Percentiles rank a stretch among this genome's conserved stretches.
Conservation (phyloP, 164 flowering plant species). For the Chimonanthus praecox region DNA sequence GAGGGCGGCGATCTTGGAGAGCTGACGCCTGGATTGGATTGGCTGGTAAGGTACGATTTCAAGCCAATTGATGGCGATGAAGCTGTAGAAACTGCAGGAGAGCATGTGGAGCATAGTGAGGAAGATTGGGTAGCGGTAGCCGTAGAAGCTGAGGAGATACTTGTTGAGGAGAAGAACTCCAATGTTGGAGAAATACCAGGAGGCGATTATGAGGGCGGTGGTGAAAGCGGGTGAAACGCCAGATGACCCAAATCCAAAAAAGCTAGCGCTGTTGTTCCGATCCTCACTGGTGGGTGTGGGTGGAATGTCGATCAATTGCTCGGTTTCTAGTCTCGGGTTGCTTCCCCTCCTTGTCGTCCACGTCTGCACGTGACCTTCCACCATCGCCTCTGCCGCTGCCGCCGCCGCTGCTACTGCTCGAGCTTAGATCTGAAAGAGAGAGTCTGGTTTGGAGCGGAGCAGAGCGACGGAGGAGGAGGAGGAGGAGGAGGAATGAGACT, state of each 20-base stretch:
- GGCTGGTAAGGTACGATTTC: constrained; percentile 68
- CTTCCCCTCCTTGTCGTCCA: constrained; percentile 64
- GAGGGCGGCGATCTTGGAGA: constrained; percentile 67
- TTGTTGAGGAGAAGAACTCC: constrained; percentile 89
- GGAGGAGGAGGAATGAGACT: background rate
- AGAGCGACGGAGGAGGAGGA: background rate
- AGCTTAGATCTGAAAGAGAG: constrained; percentile 12
- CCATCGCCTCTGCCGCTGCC: constrained; percentile 22
- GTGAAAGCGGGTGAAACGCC: constrained; percentile 25
- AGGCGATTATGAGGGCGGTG: constrained; percentile 55
- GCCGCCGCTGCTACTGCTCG: background rate
- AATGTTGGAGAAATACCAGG: constrained; percentile 91
- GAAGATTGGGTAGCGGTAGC: constrained; percentile 85
- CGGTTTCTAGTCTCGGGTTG: constrained; percentile 56
- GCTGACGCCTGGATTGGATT: constrained; percentile 56
- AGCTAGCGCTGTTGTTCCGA: constrained; percentile 25
- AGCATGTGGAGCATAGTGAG: constrained; percentile 90
- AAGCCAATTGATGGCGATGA: constrained; percentile 48
- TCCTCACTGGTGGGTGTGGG: constrained; percentile 64
- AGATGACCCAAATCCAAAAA: background rate
- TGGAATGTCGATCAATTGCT: constrained; percentile 64
- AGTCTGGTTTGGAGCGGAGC: background rate
- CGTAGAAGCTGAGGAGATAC: constrained; percentile 76
- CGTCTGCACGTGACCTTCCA: constrained; percentile 50
- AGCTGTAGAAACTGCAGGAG: constrained; percentile 61